These are phyloP conservation scores for Pseudogymnoascus sp. DNA, from an alignment of 2,329 filamentous ascomycete species.

Conservation along the genomic window DNA sequence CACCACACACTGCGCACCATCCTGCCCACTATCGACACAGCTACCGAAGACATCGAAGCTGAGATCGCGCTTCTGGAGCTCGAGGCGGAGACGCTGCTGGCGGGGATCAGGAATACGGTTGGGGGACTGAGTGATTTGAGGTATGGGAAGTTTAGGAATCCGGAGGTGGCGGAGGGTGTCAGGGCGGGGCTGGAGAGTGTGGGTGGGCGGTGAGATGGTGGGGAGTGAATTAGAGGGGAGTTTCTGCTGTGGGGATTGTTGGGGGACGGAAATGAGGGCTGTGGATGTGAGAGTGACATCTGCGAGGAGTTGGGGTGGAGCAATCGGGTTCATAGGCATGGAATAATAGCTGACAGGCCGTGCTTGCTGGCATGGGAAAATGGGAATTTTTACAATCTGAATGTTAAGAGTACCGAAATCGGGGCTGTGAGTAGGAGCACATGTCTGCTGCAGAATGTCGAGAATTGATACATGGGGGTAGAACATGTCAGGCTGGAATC, in stretches of 20 bases:
- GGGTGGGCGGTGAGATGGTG: conserved; percentile 31
- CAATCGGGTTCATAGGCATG: background rate
- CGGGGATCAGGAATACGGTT: conserved; percentile 56
- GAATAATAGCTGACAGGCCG: background rate
- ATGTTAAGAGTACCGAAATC: background rate
- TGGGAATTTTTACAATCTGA: background rate
- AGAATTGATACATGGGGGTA: background rate
- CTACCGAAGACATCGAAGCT: conserved; percentile 54
- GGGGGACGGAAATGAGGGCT: background rate
- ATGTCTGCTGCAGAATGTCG: background rate
- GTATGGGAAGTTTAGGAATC: conserved; percentile 65
- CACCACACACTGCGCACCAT: conserved; percentile 57
- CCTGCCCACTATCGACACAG: conserved; percentile 59
- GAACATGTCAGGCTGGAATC: no score
- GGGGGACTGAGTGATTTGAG: conserved; percentile 73
- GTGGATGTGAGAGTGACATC: background rate
- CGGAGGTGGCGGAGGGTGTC: conserved; percentile 55
- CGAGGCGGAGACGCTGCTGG: conserved; percentile 52
- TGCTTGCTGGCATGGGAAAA: background rate
- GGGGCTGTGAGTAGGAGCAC: background rate
- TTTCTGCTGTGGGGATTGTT: background rate
- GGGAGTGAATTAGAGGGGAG: no score
- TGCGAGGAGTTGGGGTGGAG: background rate
- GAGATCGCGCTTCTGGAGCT: conserved; percentile 59
- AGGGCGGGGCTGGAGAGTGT: conserved; percentile 57